A percentile compares a stretch with the other conserved stretches of the same genome.
phyloP scores from a whole-genome alignment of 192 early-diverging fungal species.

The Coemansia sp. region DNA sequence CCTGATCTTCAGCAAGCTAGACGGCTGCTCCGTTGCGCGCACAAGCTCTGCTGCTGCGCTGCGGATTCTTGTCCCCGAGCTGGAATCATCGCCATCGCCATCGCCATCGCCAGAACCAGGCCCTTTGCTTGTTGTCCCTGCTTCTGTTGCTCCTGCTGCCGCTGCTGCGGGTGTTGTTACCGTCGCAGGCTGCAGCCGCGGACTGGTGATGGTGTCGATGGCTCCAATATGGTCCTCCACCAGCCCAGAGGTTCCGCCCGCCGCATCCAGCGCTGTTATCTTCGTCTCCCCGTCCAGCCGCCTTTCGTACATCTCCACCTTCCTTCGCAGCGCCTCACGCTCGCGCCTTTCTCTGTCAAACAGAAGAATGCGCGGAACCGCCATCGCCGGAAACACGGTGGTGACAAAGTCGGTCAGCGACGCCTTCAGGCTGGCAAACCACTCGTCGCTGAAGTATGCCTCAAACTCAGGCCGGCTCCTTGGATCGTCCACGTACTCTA shows the following conservation, averaged over 20 bases:
- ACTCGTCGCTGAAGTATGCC: constrained; percentile 48
- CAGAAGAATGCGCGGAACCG: constrained; percentile 52
- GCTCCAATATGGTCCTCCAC: constrained; percentile 51
- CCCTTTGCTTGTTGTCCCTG: background rate
- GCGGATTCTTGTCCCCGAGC: background rate
- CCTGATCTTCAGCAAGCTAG: constrained; percentile 47
- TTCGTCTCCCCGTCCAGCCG: constrained; percentile 39
- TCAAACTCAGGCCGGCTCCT: constrained; percentile 43
- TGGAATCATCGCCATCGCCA: no score
- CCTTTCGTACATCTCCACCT: constrained; percentile 34
- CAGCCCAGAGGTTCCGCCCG: constrained; percentile 15
- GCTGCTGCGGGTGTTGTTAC: background rate
- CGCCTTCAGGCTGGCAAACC: constrained; percentile 32
- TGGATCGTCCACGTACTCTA: constrained; percentile 49
- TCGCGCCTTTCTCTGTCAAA: constrained; percentile 50
- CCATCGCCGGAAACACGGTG: constrained; percentile 53
- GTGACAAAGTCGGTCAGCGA: constrained; percentile 50
- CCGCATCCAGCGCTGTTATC: constrained; percentile 28
- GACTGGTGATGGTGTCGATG: constrained; percentile 15
- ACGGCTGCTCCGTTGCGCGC: constrained; percentile 20
- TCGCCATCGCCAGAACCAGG: background rate
- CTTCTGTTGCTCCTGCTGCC: no score
- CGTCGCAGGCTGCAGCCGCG: constrained; percentile 8
- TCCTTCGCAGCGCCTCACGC: constrained; percentile 28
- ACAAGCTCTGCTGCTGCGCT: constrained; percentile 9